Evolutionary conservation across 2,329 filamentous ascomycete genomes (phyloP).

Genomic region (Penicillium sp.): DNA sequence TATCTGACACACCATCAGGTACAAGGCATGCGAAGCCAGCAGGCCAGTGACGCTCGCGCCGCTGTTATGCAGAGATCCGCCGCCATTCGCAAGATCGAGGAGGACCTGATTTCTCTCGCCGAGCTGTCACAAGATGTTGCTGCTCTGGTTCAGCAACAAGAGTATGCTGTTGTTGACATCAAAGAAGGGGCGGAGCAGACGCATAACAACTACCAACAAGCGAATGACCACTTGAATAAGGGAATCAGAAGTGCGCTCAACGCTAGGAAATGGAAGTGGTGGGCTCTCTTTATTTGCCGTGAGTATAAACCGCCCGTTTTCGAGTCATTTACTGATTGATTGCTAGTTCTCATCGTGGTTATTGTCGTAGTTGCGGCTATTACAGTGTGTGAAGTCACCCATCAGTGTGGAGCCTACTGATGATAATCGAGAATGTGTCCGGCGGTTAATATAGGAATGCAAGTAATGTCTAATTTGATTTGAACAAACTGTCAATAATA

Average conservation of each 20-base stretch:
- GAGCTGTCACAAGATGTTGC: constrained; percentile 11
- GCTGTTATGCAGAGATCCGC: constrained; percentile 12
- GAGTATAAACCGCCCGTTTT: not conserved
- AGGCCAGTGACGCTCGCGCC: constrained; percentile 8
- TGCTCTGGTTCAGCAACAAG: constrained; percentile 9
- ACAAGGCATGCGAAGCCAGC: constrained; percentile 6
- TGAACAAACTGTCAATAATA: not conserved
- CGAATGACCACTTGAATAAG: constrained; percentile 2
- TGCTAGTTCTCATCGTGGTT: constrained; percentile 9
- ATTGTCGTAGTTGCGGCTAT: constrained; percentile 8
- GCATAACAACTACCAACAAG: not conserved
- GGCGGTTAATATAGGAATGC: not conserved
- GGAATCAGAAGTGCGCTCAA: constrained; percentile 9
- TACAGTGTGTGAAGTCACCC: constrained; percentile 4
- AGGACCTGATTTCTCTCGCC: constrained; percentile 7
- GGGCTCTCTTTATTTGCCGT: constrained; percentile 9
- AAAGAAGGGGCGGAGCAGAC: not conserved
- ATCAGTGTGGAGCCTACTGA: not conserved
- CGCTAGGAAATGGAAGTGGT: constrained; percentile 16
- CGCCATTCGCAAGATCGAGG: constrained; percentile 14
- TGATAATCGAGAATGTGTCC: not conserved
- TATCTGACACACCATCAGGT: constrained; percentile 2
- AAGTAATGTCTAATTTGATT: not conserved
- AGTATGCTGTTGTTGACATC: constrained; percentile 5
- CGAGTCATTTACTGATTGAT: not conserved